Evolutionary conservation across 441 rosid species (phyloP).

Genomic region (Theobroma grandiflorum): DNA sequence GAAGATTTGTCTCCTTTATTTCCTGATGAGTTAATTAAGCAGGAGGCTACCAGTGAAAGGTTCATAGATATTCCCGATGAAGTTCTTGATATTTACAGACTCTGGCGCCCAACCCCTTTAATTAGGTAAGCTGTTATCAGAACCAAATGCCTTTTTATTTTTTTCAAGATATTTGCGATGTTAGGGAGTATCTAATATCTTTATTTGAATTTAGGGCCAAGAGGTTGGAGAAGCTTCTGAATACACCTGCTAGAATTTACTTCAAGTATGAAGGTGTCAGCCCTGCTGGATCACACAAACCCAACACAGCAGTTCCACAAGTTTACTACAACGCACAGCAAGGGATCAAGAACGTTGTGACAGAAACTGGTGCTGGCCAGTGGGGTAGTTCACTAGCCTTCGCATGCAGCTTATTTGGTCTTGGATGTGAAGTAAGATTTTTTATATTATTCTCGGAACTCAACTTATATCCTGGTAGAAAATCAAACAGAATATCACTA

Average conservation of each 20-base stretch:
- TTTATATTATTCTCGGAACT: not conserved
- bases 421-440: conserved; percentile 73
- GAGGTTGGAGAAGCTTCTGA: conserved; percentile 90
- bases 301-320: conserved; percentile 90
- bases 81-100: conserved; percentile 78
- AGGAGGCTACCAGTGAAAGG: conserved; percentile 73
- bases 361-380: conserved; percentile 98
- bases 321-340: conserved; percentile 79
- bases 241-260: conserved; percentile 91
- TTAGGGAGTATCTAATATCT: conserved; percentile 13
- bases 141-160: not conserved
- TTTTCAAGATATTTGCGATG: not conserved
- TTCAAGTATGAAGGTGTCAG: conserved; percentile 94
- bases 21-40: conserved; percentile 81
- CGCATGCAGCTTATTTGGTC: conserved; percentile 85
- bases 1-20: conserved; percentile 85
- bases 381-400: conserved; percentile 97
- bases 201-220: conserved; percentile 64
- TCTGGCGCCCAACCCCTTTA: conserved; percentile 97
- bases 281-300: conserved; percentile 98
- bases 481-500: not conserved
- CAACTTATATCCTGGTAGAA: not conserved
- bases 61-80: conserved; percentile 88
- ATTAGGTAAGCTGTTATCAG: conserved; percentile 58
- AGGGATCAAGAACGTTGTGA: conserved; percentile 81